Percentiles rank a stretch among this genome's conserved stretches.
phyloP scores from a whole-genome alignment of 78 protist genomes.

The Chrysochromulina parva region DNA sequence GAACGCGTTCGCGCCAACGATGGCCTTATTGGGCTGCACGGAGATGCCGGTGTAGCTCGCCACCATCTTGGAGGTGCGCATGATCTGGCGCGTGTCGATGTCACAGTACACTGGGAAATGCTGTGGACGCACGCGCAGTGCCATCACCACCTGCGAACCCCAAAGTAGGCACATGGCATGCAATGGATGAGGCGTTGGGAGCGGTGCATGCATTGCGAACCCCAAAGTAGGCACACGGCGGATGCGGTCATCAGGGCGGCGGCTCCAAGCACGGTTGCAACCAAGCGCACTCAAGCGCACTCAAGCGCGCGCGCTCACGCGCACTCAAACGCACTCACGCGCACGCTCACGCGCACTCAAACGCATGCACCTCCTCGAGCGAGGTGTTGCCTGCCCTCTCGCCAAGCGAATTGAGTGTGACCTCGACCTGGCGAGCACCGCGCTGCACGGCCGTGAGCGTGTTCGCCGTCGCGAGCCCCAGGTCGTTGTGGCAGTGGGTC shows the following conservation, averaged over 20 bases:
- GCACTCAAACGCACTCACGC: too few species aligned
- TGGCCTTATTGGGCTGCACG: conserved; percentile 67
- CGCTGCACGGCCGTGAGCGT: conserved; percentile 49
- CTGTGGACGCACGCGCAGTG: conserved; percentile 40
- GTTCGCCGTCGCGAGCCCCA: conserved; percentile 72
- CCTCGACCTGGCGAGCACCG: conserved; percentile 55
- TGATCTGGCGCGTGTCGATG: conserved; percentile 50
- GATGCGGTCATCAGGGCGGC: too few species aligned
- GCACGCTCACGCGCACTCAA: too few species aligned
- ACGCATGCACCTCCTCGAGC: conserved; percentile 72
- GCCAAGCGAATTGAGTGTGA: conserved; percentile 69
- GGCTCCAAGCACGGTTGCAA: too few species aligned
- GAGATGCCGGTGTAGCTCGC: conserved; percentile 31
- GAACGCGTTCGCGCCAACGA: conserved; percentile 77
- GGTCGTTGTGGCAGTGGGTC: conserved; percentile 78
- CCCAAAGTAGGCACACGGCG: too few species aligned
- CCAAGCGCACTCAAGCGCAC: too few species aligned
- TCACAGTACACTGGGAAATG: conserved; percentile 17
- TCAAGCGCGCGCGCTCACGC: too few species aligned
- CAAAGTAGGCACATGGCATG: too few species aligned
- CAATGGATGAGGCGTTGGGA: too few species aligned
- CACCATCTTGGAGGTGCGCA: conserved; percentile 53
- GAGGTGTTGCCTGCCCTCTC: conserved; percentile 76
- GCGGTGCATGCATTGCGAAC: too few species aligned
- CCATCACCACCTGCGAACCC: conserved; percentile 76